Evolutionary conservation across 208 protist genomes (phyloP).

Genomic region (Leishmania tarentolae): DNA sequence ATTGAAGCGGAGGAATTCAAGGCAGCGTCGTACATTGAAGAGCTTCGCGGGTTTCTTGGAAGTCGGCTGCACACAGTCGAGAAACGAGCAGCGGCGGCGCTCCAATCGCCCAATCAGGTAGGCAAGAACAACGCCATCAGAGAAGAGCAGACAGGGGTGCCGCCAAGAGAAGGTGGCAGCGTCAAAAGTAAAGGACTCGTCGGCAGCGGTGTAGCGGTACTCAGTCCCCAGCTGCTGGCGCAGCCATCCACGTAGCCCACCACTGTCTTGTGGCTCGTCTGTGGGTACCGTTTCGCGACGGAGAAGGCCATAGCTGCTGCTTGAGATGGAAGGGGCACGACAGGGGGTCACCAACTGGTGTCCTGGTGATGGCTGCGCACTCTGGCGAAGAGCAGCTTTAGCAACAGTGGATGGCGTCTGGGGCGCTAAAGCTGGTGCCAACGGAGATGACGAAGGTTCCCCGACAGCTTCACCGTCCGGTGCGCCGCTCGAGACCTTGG

Average conservation of each 20-base stretch:
- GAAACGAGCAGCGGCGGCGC: conserved; percentile 56
- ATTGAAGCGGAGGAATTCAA: conserved; percentile 63
- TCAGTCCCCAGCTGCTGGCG: conserved; percentile 38
- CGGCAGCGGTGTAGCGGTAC: conserved; percentile 56
- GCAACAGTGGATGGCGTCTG: conserved; percentile 6
- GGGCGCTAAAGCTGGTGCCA: neutral
- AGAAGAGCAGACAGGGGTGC: conserved; percentile 55
- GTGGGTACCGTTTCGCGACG: neutral
- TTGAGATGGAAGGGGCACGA: too few species aligned
- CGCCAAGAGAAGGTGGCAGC: neutral
- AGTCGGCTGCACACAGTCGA: conserved; percentile 66
- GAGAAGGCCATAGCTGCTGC: neutral
- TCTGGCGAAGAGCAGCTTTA: neutral
- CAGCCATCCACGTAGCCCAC: conserved; percentile 50
- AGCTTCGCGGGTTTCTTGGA: conserved; percentile 61
- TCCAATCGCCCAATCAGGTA: conserved; percentile 64
- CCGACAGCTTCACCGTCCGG: conserved; percentile 20
- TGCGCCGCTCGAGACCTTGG: conserved; percentile 3
- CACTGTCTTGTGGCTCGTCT: neutral
- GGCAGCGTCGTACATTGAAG: conserved; percentile 71
- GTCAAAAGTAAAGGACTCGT: conserved; percentile 44
- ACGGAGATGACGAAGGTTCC: neutral
- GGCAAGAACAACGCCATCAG: conserved; percentile 75
- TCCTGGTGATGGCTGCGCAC: neutral
- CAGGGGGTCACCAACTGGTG: neutral